Percentiles rank a stretch among this genome's conserved stretches.
Conservation (phyloP, 164 flowering plant species). For the Cinnamomum chago region DNA sequence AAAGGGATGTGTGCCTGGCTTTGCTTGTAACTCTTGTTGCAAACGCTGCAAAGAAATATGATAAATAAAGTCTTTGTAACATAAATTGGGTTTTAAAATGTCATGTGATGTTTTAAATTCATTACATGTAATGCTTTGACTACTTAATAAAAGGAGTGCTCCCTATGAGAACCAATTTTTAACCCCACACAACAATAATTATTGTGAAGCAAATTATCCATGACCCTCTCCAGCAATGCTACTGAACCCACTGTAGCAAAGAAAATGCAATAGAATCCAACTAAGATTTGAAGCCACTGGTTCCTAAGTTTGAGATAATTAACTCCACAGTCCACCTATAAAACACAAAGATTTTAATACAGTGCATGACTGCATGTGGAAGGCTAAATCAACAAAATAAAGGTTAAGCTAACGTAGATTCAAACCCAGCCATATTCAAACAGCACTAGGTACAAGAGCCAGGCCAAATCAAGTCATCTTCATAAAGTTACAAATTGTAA, state of each 20-base stretch:
- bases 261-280: neutral
- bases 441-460: no score
- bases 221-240: neutral
- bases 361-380: no score
- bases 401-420: no score
- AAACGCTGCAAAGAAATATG: slow-evolving; percentile 41
- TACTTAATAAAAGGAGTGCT: neutral
- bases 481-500: neutral
- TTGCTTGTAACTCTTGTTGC: slow-evolving; percentile 57
- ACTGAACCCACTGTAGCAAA: neutral
- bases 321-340: no score
- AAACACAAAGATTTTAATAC: no score
- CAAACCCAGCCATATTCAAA: no score
- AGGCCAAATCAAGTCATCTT: no score
- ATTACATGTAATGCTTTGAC: neutral
- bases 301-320: neutral
- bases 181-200: neutral
- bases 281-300: neutral
- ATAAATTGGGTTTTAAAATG: neutral
- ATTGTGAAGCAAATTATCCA: neutral
- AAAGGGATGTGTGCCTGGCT: slow-evolving; percentile 81
- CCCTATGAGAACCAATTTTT: neutral
- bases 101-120: neutral
- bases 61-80: neutral
- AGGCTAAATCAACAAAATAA: no score